Evolutionary conservation across 2,329 filamentous ascomycete species (phyloP).

Genomic region (Dactylellina haptotyla): DNA sequence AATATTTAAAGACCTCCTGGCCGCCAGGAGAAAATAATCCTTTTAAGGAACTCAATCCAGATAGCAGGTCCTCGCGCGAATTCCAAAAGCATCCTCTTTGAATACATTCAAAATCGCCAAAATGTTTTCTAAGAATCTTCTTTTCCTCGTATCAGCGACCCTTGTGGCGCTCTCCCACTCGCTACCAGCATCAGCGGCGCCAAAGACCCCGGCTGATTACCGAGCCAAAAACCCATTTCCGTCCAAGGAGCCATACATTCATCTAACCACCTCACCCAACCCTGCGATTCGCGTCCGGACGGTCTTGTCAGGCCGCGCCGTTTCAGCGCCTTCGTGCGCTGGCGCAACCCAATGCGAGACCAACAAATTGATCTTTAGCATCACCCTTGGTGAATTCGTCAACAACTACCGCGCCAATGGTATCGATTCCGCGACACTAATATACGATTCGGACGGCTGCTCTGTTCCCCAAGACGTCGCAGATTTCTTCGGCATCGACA

Average conservation of each 20-base stretch:
- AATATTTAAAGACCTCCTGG: slow-evolving; percentile 24
- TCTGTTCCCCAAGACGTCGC: slow-evolving; percentile 24
- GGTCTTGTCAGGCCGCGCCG: neutral
- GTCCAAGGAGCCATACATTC: slow-evolving; percentile 27
- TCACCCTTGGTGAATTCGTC: slow-evolving; percentile 5
- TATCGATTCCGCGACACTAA: slow-evolving; percentile 4
- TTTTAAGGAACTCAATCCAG: neutral
- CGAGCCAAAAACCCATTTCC: slow-evolving; percentile 23
- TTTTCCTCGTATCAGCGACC: slow-evolving; percentile 13
- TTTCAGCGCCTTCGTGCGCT: neutral
- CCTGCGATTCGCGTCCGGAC: neutral
- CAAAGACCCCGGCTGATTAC: neutral
- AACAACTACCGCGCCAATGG: slow-evolving; percentile 11
- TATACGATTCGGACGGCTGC: slow-evolving; percentile 35
- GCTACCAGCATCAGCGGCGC: neutral
- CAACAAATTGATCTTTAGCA: slow-evolving; percentile 15
- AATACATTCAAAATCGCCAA: neutral
- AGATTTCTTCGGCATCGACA: slow-evolving; percentile 15
- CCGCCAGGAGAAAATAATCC: neutral
- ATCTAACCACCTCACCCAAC: neutral
- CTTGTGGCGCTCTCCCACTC: slow-evolving; percentile 10
- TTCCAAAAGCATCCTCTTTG: neutral
- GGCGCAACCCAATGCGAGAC: slow-evolving; percentile 21
- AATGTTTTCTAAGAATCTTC: slow-evolving; percentile 35
- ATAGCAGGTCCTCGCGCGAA: neutral